Percentiles rank a stretch among this genome's conserved stretches.
Evolutionary conservation across 371 early-diverging fungal genomes (phyloP).

Genomic region (Saksenaea vasiformis): DNA sequence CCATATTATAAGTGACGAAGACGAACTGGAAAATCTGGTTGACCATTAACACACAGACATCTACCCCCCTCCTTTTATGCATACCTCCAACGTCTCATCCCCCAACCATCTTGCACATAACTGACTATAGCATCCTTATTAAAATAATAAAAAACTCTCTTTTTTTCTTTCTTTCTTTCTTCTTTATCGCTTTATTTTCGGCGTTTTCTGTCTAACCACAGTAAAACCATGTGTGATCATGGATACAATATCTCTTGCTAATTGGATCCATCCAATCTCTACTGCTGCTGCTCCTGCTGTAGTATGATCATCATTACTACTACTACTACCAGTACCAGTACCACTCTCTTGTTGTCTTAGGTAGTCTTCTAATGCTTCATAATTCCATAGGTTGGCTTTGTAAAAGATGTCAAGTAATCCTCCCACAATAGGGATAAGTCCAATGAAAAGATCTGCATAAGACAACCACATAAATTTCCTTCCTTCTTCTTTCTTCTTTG

Average conservation of each 20-base stretch:
- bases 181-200: not conserved
- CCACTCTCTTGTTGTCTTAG: not conserved
- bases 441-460: constrained; percentile 32
- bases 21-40: constrained; percentile 21
- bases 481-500: too few relatives aligned
- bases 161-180: not conserved
- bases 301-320: too few relatives aligned
- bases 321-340: too few relatives aligned
- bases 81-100: not conserved
- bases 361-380: constrained; percentile 31
- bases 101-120: not conserved
- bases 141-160: too few relatives aligned
- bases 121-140: too few relatives aligned
- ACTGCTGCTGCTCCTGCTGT: not conserved
- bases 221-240: not conserved
- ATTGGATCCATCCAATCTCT: not conserved
- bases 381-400: constrained; percentile 49
- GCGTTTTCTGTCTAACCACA: not conserved
- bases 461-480: too few relatives aligned
- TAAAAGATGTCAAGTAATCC: constrained; percentile 42
- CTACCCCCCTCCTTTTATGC: not conserved
- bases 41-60: not conserved
- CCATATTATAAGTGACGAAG: constrained; percentile 41
- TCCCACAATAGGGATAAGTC: constrained; percentile 36
- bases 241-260: not conserved